Percentiles rank a stretch among this genome's conserved stretches.
These are phyloP conservation scores for Amborella trichopoda DNA, from an alignment of 164 flowering plant species.

Conservation along the genomic window DNA sequence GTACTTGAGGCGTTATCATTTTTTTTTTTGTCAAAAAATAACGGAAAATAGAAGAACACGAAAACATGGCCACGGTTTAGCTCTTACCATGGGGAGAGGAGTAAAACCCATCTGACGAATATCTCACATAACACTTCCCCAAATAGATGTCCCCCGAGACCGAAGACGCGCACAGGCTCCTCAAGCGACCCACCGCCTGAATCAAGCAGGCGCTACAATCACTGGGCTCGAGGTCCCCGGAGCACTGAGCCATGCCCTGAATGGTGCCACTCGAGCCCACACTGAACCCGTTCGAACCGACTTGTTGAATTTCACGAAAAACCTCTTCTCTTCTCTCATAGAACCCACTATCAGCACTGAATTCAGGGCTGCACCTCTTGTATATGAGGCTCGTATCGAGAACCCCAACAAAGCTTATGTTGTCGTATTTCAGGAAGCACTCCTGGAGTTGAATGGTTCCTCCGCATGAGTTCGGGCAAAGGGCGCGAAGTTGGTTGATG, in stretches of 20 bases:
- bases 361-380: conserved; percentile 61
- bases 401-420: conserved; percentile 45
- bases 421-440: conserved; percentile 74
- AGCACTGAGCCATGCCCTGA: conserved; percentile 72
- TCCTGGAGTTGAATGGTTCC: conserved; percentile 66
- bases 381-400: conserved; percentile 64
- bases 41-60: too few relatives aligned
- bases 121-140: conserved; percentile 75
- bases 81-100: conserved; percentile 14
- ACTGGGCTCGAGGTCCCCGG: conserved; percentile 46
- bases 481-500: conserved; percentile 31
- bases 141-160: conserved; percentile 70
- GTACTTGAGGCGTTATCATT: too few relatives aligned
- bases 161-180: conserved; percentile 67
- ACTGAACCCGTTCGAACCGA: neutral
- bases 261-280: conserved; percentile 26
- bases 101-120: conserved; percentile 84
- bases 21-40: too few relatives aligned
- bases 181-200: conserved; percentile 52
- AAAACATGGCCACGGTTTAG: too few relatives aligned
- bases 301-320: conserved; percentile 4
- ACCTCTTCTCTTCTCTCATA: conserved; percentile 50
- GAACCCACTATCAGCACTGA: conserved; percentile 23
- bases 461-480: conserved; percentile 50
- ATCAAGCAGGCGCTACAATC: conserved; percentile 62